A percentile compares a stretch with the other conserved stretches of the same genome.
Conservation (phyloP, 2,329 filamentous ascomycete genomes). For the Emergomyces orientalis region DNA sequence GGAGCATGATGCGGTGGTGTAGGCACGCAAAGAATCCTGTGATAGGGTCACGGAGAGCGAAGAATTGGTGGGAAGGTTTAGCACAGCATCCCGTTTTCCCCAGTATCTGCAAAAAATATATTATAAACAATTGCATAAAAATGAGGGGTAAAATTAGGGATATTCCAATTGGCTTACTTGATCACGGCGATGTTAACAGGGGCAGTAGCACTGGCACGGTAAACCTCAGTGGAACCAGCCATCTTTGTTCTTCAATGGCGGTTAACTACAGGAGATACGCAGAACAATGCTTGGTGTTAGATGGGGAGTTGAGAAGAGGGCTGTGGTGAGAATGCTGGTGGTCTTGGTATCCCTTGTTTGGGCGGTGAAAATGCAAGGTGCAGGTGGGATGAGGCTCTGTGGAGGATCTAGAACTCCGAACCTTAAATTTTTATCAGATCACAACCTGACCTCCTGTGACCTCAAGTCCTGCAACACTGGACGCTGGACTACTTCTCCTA, state of each 20-base stretch:
- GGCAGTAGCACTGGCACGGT: constrained; percentile 89
- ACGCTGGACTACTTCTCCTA: background rate
- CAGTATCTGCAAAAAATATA: constrained; percentile 57
- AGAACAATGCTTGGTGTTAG: background rate
- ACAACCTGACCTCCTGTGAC: background rate
- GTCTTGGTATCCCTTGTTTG: background rate
- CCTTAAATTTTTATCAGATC: constrained; percentile 3
- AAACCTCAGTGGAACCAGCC: constrained; percentile 45
- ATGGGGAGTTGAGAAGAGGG: background rate
- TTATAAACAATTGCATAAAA: constrained; percentile 5
- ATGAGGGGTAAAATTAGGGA: constrained; percentile 9
- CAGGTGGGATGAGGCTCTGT: constrained; percentile 1
- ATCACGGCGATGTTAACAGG: constrained; percentile 98
- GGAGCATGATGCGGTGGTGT: constrained; percentile 91
- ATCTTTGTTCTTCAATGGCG: constrained; percentile 16
- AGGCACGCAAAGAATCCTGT: constrained; percentile 84
- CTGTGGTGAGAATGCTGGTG: background rate
- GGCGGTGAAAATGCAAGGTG: background rate
- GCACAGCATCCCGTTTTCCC: constrained; percentile 88
- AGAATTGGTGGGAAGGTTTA: constrained; percentile 96
- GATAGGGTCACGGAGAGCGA: constrained; percentile 95
- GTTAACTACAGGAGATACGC: background rate
- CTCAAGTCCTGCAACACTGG: background rate
- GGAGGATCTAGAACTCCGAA: constrained; percentile 1
- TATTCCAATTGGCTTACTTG: constrained; percentile 51